Conservation (phyloP, 176 grass and related monocot genomes). For the Carex kokanica region DNA sequence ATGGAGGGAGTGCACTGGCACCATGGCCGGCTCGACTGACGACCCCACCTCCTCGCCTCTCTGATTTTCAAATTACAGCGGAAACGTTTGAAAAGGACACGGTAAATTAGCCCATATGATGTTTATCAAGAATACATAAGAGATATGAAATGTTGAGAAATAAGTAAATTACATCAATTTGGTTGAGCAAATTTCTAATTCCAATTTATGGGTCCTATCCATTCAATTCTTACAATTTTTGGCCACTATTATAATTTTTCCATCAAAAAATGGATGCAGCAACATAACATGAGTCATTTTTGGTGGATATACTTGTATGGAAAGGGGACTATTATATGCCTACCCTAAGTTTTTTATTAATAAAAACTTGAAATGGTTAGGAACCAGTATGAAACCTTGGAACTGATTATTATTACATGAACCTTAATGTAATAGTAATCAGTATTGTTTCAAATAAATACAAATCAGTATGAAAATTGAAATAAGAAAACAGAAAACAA, state of each 20-base stretch:
- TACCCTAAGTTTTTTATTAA: neutral
- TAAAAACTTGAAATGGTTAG: neutral
- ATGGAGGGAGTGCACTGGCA: slow-evolving; percentile 74
- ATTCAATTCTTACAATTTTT: neutral
- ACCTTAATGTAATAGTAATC: too few species aligned
- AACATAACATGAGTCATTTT: slow-evolving; percentile 3
- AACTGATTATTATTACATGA: too few species aligned
- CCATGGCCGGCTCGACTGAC: slow-evolving; percentile 95
- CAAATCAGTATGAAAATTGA: neutral
- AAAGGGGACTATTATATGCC: neutral
- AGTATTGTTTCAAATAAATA: too few species aligned
- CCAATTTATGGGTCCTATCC: neutral
- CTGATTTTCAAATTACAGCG: slow-evolving; percentile 71
- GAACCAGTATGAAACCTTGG: neutral
- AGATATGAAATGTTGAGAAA: neutral
- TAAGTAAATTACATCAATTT: slow-evolving; percentile 4
- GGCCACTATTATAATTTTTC: neutral
- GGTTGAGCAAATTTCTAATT: neutral
- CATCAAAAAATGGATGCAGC: neutral
- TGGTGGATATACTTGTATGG: neutral
- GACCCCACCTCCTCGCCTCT: slow-evolving; percentile 76
- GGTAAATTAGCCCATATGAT: slow-evolving; percentile 41
- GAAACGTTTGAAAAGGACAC: slow-evolving; percentile 88
- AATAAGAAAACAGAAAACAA: neutral
- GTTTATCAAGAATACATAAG: neutral